Conservation (phyloP, 23 red algal genomes). For the Gracilaria domingensis region DNA sequence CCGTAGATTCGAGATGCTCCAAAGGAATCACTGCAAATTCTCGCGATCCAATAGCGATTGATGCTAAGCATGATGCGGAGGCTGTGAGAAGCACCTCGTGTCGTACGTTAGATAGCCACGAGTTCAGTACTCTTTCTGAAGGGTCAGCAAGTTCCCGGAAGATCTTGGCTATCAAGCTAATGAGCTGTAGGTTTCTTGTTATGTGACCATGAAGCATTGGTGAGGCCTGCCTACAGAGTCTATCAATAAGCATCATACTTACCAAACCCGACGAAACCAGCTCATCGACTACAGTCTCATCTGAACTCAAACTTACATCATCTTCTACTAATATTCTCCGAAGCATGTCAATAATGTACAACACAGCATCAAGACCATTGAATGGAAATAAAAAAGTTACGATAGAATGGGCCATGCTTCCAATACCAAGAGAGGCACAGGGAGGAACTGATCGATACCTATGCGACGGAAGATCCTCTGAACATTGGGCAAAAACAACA, state of each 20-base stretch:
- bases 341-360: constrained; percentile 48
- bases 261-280: constrained; percentile 38
- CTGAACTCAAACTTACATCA: constrained; percentile 34
- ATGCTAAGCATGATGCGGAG: constrained; percentile 57
- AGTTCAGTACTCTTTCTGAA: constrained; percentile 36
- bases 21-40: constrained; percentile 38
- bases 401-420: constrained; percentile 34
- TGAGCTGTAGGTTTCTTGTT: not conserved
- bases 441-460: constrained; percentile 30
- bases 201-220: constrained; percentile 26
- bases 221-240: constrained; percentile 42
- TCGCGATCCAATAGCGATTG: constrained; percentile 33
- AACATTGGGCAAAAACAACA: constrained; percentile 45
- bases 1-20: constrained; percentile 35
- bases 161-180: constrained; percentile 38
- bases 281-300: constrained; percentile 42
- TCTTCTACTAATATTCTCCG: constrained; percentile 46
- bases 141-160: constrained; percentile 51
- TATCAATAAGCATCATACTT: constrained; percentile 47
- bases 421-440: constrained; percentile 46
- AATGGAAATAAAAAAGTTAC: constrained; percentile 63
- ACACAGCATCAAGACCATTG: constrained; percentile 51
- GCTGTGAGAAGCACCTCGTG: constrained; percentile 58
- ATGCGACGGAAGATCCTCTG: constrained; percentile 46
- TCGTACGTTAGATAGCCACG: constrained; percentile 49